phyloP scores from a whole-genome alignment of 2,329 filamentous ascomycete species.

The Aureobasidium sp. region DNA sequence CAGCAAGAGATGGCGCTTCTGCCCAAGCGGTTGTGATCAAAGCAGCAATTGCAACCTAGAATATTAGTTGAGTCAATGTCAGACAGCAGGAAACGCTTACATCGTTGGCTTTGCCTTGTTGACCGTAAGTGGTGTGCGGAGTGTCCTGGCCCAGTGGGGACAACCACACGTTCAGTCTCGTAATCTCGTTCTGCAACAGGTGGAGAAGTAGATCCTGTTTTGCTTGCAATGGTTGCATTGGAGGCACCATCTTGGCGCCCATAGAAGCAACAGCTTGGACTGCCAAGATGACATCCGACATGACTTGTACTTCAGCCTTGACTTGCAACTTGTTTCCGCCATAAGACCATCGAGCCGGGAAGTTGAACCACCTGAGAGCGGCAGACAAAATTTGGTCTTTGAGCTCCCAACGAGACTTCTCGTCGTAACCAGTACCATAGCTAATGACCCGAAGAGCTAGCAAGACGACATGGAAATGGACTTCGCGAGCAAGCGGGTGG shows the following conservation, averaged over 20 bases:
- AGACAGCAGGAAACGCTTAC: not conserved
- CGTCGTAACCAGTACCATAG: conserved; percentile 55
- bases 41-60: conserved; percentile 19
- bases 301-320: conserved; percentile 79
- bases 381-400: conserved; percentile 86
- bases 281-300: conserved; percentile 62
- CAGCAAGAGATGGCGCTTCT: conserved; percentile 76
- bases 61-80: not conserved
- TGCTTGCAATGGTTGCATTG: conserved; percentile 56
- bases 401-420: conserved; percentile 65
- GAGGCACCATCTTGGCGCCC: conserved; percentile 38
- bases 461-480: conserved; percentile 81
- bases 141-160: conserved; percentile 63
- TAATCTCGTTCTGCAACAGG: conserved; percentile 76
- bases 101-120: conserved; percentile 17
- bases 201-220: conserved; percentile 79
- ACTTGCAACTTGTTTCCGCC: conserved; percentile 88
- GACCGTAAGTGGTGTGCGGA: conserved; percentile 11
- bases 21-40: conserved; percentile 78
- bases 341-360: conserved; percentile 74
- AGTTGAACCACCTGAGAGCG: conserved; percentile 79
- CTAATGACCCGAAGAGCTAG: conserved; percentile 72
- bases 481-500: conserved; percentile 81
- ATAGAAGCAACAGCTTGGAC: conserved; percentile 57
- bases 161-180: conserved; percentile 80